Conservation (phyloP, 345 rosid species). For the Luvunga scandens region DNA sequence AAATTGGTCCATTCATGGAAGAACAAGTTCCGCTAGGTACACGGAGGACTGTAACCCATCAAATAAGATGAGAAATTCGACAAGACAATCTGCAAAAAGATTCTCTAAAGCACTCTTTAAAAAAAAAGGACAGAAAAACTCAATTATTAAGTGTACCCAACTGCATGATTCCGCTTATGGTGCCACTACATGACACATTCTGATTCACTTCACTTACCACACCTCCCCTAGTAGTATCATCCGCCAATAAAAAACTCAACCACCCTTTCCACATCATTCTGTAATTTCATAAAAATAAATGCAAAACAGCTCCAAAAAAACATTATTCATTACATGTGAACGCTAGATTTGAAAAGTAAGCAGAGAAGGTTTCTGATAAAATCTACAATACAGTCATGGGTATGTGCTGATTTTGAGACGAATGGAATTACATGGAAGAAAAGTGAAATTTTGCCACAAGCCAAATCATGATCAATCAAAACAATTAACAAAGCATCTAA, state of each 20-base stretch:
- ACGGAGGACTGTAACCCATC: background rate
- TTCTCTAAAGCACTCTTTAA: slow-evolving; percentile 9
- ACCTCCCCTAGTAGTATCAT: background rate
- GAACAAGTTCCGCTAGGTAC: slow-evolving; percentile 15
- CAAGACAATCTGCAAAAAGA: slow-evolving; percentile 9
- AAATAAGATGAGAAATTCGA: background rate
- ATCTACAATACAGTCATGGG: too few species aligned
- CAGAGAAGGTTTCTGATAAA: background rate
- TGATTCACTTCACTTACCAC: slow-evolving; percentile 15
- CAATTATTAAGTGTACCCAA: slow-evolving; percentile 17
- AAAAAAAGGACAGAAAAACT: background rate
- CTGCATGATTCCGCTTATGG: slow-evolving; percentile 20
- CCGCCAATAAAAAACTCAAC: background rate
- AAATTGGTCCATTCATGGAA: slow-evolving; percentile 7
- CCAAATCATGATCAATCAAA: background rate
- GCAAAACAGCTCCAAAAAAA: background rate
- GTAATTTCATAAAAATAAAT: background rate
- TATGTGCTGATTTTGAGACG: too few species aligned
- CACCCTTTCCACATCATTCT: slow-evolving; percentile 1
- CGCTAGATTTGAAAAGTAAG: background rate
- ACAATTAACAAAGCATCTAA: background rate
- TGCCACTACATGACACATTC: slow-evolving; percentile 9
- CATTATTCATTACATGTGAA: background rate
- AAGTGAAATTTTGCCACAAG: background rate
- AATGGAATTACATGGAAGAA: too few species aligned